Evolutionary conservation across 2,329 filamentous ascomycete species (phyloP), one percentile per base, ranked within the genome.

Genomic region (Ambrosiella cleistominuta): DNA sequence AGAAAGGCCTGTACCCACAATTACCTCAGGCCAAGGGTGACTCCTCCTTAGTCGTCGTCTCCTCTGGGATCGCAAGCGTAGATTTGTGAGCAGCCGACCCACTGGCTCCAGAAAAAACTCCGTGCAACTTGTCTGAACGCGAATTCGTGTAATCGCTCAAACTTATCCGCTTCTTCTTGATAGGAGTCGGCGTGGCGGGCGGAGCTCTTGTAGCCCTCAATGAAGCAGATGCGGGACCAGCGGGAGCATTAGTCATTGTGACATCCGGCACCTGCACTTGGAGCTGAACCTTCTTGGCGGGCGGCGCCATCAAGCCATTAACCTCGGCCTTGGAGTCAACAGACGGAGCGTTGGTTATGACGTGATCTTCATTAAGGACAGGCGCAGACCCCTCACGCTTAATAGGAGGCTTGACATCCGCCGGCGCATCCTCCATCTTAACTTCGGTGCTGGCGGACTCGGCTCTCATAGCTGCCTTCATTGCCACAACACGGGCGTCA

Each of bases 81-180:
- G 44, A 8, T 11, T 47, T 47, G 44, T 47, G 44, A 17, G 11
- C n/a, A 47, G 2, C 19, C 9, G 44, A 17, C 11, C 11, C 44
- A 47, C 13, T n/a, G 2, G 44, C 44, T 27, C 27, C 27, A 27
- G 27, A 27, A 27, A 5, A 27, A 27, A 3, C 27, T 27, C 27
- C 27, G 27, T 27, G 27, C 27, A 3, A 27, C 27, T 27, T 27
- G 27, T 27, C 27, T 8, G 44, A 47, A 8, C 72, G 55, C 77
- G 72, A 62, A 9, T 76, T 79, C 66, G 79, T 81, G 7, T 85
- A 85, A 64, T 84, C 81, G 64, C 80, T 83, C 1, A 84, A 67
- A 62, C 79, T 83, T 42, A 85, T 69, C 67, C 83, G 84, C 72
- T 85, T 84, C 54, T 58, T 58, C 68, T 82, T 83, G 38, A 80